Base-by-base conservation (phyloP, 2,329 filamentous ascomycete species). In the Trichoderma sp. region DNA sequence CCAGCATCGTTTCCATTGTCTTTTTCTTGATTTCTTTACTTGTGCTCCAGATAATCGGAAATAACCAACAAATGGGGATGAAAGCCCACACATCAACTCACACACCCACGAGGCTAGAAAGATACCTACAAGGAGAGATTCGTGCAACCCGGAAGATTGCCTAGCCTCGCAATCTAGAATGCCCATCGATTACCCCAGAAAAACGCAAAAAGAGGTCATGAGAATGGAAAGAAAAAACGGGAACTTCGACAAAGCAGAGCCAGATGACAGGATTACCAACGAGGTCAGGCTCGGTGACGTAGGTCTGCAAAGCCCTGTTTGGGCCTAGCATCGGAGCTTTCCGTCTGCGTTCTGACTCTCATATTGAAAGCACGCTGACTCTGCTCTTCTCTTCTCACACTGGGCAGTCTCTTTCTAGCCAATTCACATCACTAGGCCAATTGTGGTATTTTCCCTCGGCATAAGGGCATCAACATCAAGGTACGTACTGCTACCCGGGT, bases 121-220 rank as follows among this genome's bases (percentile, higher is more conserved):
- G 34, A 16, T 37, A 34, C 32, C 32, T 34, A 4, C 32, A 14
- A 58, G 13, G 21, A 16, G 21, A 16, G 11, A 10, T 21, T 4
- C 32, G 34, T 11, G 18, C 54, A 58, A 59, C 63, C 63, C 63
- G 63, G 54, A 59, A 66, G 63, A 66, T 66, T 66, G 30, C 63
- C 63, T 66, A 66, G 63, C 63, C 39, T 66, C 54, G 54, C 30
- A n/a, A 30, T 66, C 54, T 59, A 58, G 24, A 55, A 64, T n/a
- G 7, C 34, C 39, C n/a, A 6, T 43, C 39, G 8, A 43, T 43
- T 43, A 43, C 39, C 39, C 39, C 39, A 43, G 39, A 43, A n/a
- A 49, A 49, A 10, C 26, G 18, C 16, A 18, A 34, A 51, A 51
- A 54, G 49, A 49, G 63, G 54, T 58, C 63, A 66, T 66, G 63